Evolutionary conservation across 1,139 yeast species (phyloP).

Genomic region (Hyphopichia burtonii): DNA sequence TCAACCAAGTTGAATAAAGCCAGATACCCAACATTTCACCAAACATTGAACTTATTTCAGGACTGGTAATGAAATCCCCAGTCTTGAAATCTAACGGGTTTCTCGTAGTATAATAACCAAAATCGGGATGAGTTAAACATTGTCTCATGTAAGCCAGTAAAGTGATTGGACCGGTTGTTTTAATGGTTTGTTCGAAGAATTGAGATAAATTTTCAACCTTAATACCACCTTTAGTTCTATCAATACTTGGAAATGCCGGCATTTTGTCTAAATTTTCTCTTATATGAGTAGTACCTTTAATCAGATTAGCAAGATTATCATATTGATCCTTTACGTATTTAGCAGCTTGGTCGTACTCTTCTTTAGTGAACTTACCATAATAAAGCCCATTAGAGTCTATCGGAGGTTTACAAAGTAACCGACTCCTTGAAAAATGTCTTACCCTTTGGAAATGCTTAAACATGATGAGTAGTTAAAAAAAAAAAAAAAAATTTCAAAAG

Average conservation of each 20-base stretch:
- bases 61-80: constrained; percentile 85
- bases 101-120: constrained; percentile 77
- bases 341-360: constrained; percentile 43
- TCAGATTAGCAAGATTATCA: constrained; percentile 30
- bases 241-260: constrained; percentile 34
- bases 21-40: constrained; percentile 86
- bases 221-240: constrained; percentile 3
- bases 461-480: too few species aligned
- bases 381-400: constrained; percentile 15
- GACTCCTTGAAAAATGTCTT: too few species aligned
- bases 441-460: too few species aligned
- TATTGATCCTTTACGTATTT: constrained; percentile 35
- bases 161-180: constrained; percentile 75
- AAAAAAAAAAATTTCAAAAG: too few species aligned
- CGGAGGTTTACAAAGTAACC: constrained; percentile 1
- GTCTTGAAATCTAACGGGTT: constrained; percentile 62
- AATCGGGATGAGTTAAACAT: constrained; percentile 74
- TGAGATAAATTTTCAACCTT: constrained; percentile 32
- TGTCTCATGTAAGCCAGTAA: constrained; percentile 78
- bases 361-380: constrained; percentile 36
- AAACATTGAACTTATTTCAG: constrained; percentile 84
- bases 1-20: constrained; percentile 60
- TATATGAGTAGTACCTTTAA: constrained; percentile 40
- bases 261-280: constrained; percentile 36
- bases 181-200: constrained; percentile 53